Base-by-base conservation (phyloP, 2,329 filamentous ascomycete species). In the Pezicula carpinea region DNA sequence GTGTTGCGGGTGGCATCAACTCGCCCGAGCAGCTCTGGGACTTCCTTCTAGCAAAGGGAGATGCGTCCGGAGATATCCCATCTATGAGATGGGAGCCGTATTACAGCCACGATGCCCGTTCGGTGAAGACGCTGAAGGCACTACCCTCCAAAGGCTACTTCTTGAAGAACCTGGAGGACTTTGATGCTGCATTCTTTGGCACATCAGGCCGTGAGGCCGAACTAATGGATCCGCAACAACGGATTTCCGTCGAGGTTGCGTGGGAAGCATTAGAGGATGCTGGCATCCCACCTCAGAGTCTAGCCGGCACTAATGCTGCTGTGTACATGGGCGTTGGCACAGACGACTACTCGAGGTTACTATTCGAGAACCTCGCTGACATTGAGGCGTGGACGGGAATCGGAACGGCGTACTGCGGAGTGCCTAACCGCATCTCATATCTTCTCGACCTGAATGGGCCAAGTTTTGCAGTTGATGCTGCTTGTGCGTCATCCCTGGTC, bases 391-490 rank as follows among this genome's bases (percentile, higher is more conserved):
- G 60, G 58, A 68, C 66, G 62, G 67, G 65, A 2, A 67, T 69
- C 35, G 68, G 69, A 0, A 70, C 66, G 0, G 64, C 66, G 0
- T 63, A 58, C 23, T 65, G 62, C 40, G 65, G 66, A 4, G 54
- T 70, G 6, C 59, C 65, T 8, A 65, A 66, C 52, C 33, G 33
- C 3, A 15, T 35, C n/a, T 35, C 33, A 17, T 35, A 35, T 19
- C 18, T 35, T 19, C 18, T 35, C 18, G 33, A 35, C 33, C n/a
- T 89, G 65, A 80, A 76, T 39, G 86, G 86, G 0, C 85, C 85
- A 0, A 87, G 82, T 23, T 83, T 81, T 60, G 85, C 78, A 44
- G 74, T 89, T 41, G 87, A 90, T 56, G 89, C 86, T n/a, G 87
- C 86, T 4, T 90, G 86, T 60, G 89, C 85, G 0, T 89, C 85